Evolutionary conservation across 768 basidiomycete genomes (phyloP).

Genomic region (Sistotremastrum niveocremeum): DNA sequence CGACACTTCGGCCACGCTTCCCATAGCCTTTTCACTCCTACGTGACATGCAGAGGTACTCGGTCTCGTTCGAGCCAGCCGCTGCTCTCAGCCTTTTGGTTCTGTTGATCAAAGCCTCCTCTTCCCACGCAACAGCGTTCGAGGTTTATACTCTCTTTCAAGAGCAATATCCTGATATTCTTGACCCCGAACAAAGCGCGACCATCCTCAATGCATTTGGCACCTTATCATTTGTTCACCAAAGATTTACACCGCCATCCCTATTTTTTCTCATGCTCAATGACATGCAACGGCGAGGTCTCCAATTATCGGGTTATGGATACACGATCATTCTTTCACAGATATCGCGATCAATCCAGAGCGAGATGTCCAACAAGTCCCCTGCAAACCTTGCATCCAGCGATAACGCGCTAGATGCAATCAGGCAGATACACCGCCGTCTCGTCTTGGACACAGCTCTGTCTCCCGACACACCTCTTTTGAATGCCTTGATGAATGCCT

Average conservation of each 20-base stretch:
- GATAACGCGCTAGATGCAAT: constrained; percentile 24
- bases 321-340: constrained; percentile 52
- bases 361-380: constrained; percentile 8
- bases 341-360: constrained; percentile 27
- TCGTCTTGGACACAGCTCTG: constrained; percentile 69
- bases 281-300: constrained; percentile 67
- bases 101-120: constrained; percentile 53
- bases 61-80: constrained; percentile 31
- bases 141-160: constrained; percentile 34
- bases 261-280: constrained; percentile 63
- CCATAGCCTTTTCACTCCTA: constrained; percentile 36
- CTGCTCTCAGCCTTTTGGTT: constrained; percentile 39
- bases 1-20: constrained; percentile 1
- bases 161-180: constrained; percentile 15
- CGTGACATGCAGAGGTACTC: constrained; percentile 50
- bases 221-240: constrained; percentile 37
- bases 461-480: constrained; percentile 56
- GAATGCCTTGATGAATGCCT: constrained; percentile 84
- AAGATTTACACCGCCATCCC: constrained; percentile 28
- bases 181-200: constrained; percentile 44
- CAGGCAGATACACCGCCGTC: constrained; percentile 55
- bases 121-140: constrained; percentile 44
- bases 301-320: constrained; percentile 41
- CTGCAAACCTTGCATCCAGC: too few relatives aligned
- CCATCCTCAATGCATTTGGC: constrained; percentile 53